Evolutionary conservation across 805 yeast genomes (phyloP), one percentile per base, ranked within the genome.

Genomic region (Candida palmyrensis): DNA sequence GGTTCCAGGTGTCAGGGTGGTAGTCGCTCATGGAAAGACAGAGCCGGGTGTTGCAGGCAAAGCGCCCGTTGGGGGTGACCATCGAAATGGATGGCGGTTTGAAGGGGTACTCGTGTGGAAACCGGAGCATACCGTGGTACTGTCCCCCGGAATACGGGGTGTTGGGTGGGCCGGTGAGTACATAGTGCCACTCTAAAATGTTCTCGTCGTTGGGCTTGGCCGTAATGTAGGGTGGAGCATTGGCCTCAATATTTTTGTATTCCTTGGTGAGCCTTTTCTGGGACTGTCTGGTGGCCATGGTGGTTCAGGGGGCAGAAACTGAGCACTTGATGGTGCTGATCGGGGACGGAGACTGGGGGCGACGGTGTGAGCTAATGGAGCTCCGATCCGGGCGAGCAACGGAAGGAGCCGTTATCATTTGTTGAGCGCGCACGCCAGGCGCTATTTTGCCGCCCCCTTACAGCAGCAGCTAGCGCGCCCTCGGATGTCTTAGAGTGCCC

Each of bases 1-100:
- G 97, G 55, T 89, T 88, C 97, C 97, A 89, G 1, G 82, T 66
- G 55, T 88, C 92, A 3, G 96, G 96, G 48, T 89, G 97, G 56
- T 77, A 89, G 59, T 89, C 97, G 48, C 94, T 81, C 82, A 89
- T 88, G n/a, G 89, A 79, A 30, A 89, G 65, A 59, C 97, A 89
- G 18, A 89, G 68, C 30, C 96, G 66, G 3, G 87, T 79, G 53
- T 85, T 85, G 36, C 87, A 73, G 38, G 78, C 75, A 54, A 89
- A 89, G 32, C 96, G 68, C 3, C 96, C 97, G 47, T 80, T 83
- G 4, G 97, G 96, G 0, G 97, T 89, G 29, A 79, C 64, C 84
- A 89, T 87, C 37, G 84, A 70, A 33, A 89, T 89, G 9, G 94
- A 75, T 1, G 96, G 96, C 8, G 96, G 96, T 44, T 84, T 79